Evolutionary conservation across 331 rosid genomes (phyloP).

Genomic region (Erythrophleum ivorense): DNA sequence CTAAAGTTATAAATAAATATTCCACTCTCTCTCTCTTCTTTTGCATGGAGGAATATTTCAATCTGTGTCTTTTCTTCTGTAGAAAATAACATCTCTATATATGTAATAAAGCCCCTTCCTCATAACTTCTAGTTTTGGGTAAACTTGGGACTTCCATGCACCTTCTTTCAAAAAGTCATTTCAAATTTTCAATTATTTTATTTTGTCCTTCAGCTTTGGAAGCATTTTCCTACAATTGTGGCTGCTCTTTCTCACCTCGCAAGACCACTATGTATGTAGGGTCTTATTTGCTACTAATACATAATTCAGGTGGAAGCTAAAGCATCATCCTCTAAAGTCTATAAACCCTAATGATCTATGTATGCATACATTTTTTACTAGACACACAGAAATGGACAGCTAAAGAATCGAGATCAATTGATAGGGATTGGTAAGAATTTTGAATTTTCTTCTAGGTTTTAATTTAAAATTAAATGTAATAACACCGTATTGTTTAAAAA

Average conservation of each 20-base stretch:
- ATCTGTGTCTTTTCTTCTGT: slow-evolving; percentile 42
- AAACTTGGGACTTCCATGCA: slow-evolving; percentile 4
- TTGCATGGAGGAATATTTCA: slow-evolving; percentile 33
- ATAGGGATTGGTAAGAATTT: not conserved
- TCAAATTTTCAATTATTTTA: not conserved
- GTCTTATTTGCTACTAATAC: not conserved
- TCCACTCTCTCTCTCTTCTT: not conserved
- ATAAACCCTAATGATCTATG: slow-evolving; percentile 11
- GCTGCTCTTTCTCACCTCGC: not conserved
- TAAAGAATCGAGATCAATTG: not conserved
- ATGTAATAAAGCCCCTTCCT: not conserved
- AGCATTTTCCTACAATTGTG: slow-evolving; percentile 7
- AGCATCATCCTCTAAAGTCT: not conserved
- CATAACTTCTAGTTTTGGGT: slow-evolving; percentile 5
- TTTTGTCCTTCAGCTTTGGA: not conserved
- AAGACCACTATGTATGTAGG: not conserved
- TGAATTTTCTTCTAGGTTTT: not conserved
- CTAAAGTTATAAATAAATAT: slow-evolving; percentile 4
- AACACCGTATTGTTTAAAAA: not conserved
- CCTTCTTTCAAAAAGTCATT: not conserved
- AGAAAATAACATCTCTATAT: slow-evolving; percentile 8
- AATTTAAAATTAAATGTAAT: not conserved
- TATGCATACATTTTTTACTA: not conserved
- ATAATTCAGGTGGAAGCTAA: slow-evolving; percentile 13
- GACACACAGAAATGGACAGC: not conserved